phyloP scores from a whole-genome alignment of 2,329 filamentous ascomycete genomes.

The Diaporthe vaccinii region DNA sequence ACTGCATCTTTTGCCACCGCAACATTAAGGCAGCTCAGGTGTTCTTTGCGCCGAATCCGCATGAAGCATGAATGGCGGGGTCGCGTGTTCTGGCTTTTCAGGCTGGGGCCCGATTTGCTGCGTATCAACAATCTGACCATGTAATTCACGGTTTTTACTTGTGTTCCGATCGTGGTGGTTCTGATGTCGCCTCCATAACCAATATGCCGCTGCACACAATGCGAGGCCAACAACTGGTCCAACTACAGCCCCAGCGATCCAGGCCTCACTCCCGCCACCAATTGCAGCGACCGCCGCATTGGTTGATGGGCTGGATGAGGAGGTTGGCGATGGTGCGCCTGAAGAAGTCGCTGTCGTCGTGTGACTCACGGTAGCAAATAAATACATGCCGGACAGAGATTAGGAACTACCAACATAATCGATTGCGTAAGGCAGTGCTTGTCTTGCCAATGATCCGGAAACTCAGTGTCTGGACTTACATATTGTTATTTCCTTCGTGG shows the following conservation, averaged over 20 bases:
- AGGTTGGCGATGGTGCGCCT: not conserved
- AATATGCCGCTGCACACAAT: not conserved
- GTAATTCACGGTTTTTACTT: not conserved
- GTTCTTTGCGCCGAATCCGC: not conserved
- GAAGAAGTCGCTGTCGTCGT: not conserved
- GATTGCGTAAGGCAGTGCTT: not conserved
- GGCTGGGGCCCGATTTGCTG: not conserved
- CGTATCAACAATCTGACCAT: not conserved
- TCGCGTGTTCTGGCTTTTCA: not conserved
- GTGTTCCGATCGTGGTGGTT: not conserved
- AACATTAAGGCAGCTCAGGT: not conserved
- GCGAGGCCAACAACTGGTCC: not conserved
- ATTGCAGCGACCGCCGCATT: not conserved
- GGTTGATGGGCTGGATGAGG: not conserved
- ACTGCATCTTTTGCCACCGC: not conserved
- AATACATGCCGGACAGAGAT: not conserved
- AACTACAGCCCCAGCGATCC: not conserved
- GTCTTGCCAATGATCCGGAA: not conserved
- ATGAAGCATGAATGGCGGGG: not conserved
- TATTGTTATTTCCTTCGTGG: not conserved
- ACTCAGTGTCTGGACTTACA: not conserved
- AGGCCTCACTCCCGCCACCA: not conserved
- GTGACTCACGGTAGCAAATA: not conserved
- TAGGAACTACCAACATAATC: not conserved
- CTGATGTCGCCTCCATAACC: not conserved